Conservation (phyloP, 805 yeast genomes). For the Metschnikowia lunata region DNA sequence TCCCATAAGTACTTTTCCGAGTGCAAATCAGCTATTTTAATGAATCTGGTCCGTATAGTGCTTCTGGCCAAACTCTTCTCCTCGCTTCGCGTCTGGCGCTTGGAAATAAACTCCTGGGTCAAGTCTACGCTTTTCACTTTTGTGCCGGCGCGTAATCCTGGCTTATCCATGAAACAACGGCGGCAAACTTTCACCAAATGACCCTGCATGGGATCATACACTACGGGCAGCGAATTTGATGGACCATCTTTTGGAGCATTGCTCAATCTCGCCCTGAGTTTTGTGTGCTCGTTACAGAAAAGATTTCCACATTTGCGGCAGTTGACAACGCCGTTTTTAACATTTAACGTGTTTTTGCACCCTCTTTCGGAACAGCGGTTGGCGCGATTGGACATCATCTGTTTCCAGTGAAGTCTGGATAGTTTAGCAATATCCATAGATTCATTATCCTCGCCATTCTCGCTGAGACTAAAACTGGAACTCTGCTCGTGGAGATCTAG, state of each 20-base stretch:
- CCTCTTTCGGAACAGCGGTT: conserved; percentile 38
- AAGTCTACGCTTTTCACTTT: conserved; percentile 35
- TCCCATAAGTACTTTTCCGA: conserved; percentile 2
- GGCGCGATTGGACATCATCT: conserved; percentile 32
- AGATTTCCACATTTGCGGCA: conserved; percentile 75
- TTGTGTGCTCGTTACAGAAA: conserved; percentile 63
- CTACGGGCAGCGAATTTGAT: conserved; percentile 12
- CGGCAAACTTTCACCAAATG: conserved; percentile 72
- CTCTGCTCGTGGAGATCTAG: conserved; percentile 49
- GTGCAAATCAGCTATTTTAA: conserved; percentile 39
- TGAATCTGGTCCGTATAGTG: conserved; percentile 54
- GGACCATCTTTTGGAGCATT: conserved; percentile 45
- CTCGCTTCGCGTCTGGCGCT: conserved; percentile 45
- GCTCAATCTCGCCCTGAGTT: conserved; percentile 48
- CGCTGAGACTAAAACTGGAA: conserved; percentile 32
- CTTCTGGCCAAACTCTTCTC: conserved; percentile 49
- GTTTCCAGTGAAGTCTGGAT: conserved; percentile 57
- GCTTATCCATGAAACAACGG: conserved; percentile 51
- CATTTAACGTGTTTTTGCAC: conserved; percentile 43
- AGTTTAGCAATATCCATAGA: conserved; percentile 18
- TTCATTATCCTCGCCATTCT: conserved; percentile 9
- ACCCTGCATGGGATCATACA: conserved; percentile 30
- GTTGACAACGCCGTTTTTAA: conserved; percentile 57
- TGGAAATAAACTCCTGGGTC: conserved; percentile 36
- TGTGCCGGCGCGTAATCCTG: conserved; percentile 52